Conservation (phyloP, 805 yeast genomes). For the Wickerhamiella shivajii region DNA sequence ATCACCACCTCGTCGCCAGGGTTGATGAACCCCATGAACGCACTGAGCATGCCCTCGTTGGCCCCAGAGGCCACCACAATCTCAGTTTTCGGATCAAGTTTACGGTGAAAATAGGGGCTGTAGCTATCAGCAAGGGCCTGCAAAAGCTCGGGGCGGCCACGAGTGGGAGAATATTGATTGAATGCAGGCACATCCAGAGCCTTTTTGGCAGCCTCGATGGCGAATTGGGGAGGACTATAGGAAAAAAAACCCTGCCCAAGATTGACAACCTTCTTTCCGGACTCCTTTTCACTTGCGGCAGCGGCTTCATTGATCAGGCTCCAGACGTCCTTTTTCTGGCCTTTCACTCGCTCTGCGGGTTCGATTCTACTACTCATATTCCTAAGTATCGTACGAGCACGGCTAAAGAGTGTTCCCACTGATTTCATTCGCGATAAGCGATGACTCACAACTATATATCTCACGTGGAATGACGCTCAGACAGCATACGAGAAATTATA, state of each 20-base stretch:
- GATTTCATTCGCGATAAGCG: too few species aligned
- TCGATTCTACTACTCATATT: slow-evolving; percentile 5
- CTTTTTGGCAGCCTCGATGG: slow-evolving; percentile 61
- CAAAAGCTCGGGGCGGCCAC: slow-evolving; percentile 68
- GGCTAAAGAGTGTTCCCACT: too few species aligned
- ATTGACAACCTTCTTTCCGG: slow-evolving; percentile 69
- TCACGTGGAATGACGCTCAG: too few species aligned
- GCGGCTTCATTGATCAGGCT: slow-evolving; percentile 90
- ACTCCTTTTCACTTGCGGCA: slow-evolving; percentile 52
- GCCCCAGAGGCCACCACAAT: slow-evolving; percentile 90
- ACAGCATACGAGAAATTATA: too few species aligned
- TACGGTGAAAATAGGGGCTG: slow-evolving; percentile 46
- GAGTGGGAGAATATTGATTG: slow-evolving; percentile 88
- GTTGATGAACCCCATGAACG: slow-evolving; percentile 69
- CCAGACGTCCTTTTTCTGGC: slow-evolving; percentile 79
- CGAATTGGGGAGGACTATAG: slow-evolving; percentile 91
- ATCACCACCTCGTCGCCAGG: slow-evolving; percentile 93
- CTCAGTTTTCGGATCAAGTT: slow-evolving; percentile 40
- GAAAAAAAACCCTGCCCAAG: slow-evolving; percentile 97
- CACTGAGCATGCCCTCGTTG: slow-evolving; percentile 82
- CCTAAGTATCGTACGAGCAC: not conserved
- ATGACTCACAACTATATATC: too few species aligned
- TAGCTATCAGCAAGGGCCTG: slow-evolving; percentile 59
- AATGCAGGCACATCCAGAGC: slow-evolving; percentile 59
- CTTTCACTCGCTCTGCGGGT: slow-evolving; percentile 14